Evolutionary conservation across 352 stramenopile species (phyloP).

Genomic region (Phytophthora agathidicida): DNA sequence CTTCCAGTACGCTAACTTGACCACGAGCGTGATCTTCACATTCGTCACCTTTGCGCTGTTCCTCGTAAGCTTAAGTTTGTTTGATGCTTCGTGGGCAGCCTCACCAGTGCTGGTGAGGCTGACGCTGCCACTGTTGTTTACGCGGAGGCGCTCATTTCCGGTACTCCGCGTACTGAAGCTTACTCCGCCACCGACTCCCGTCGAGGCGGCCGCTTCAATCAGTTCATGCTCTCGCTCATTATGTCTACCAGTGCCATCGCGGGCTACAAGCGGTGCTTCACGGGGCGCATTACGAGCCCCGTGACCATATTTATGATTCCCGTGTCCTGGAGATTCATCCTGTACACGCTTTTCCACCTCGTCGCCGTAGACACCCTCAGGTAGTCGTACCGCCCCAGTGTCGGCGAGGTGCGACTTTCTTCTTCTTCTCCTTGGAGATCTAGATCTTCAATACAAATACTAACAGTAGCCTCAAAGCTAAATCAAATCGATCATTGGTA

Average conservation of each 20-base stretch:
- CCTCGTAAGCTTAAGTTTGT: constrained; percentile 26
- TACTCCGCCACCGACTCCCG: constrained; percentile 18
- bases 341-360: constrained; percentile 54
- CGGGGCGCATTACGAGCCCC: constrained; percentile 47
- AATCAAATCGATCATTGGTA: too few species aligned
- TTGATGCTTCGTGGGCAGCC: constrained; percentile 25
- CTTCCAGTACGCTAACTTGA: constrained; percentile 33
- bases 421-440: too few species aligned
- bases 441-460: too few species aligned
- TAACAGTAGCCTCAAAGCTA: too few species aligned
- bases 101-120: not conserved
- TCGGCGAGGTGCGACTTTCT: too few species aligned
- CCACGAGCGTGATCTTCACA: constrained; percentile 29
- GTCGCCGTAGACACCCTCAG: constrained; percentile 47
- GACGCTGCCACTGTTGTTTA: constrained; percentile 9
- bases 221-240: constrained; percentile 33
- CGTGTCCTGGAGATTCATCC: constrained; percentile 46
- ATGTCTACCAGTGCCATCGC: constrained; percentile 30
- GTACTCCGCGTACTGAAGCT: constrained; percentile 10
- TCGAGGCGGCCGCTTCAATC: constrained; percentile 25
- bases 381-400: constrained; percentile 39
- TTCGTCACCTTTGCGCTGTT: constrained; percentile 33
- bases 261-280: constrained; percentile 45
- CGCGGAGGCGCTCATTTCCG: constrained; percentile 7
- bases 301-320: constrained; percentile 48